A percentile compares a stretch with the other conserved stretches of the same genome.
These are phyloP conservation scores for Boletus coccyginus DNA, from an alignment of 768 basidiomycete species.

Conservation along the genomic window DNA sequence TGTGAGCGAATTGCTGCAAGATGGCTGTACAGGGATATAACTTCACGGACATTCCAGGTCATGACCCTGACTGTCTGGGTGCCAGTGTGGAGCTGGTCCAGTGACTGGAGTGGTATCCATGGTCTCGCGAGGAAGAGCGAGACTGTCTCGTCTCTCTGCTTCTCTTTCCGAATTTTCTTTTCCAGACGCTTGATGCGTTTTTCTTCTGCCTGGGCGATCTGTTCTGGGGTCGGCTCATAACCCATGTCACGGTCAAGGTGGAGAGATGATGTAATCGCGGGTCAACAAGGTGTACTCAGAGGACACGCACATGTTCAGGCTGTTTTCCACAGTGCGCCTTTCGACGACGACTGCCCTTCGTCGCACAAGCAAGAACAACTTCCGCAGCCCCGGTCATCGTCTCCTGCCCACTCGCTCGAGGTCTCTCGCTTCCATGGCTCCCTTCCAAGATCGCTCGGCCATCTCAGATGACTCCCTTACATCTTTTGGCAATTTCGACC, in stretches of 20 bases:
- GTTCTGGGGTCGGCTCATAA: conserved; percentile 47
- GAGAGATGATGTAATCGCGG: conserved; percentile 17
- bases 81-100: background rate
- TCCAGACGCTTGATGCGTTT: conserved; percentile 43
- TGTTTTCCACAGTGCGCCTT: conserved; percentile 26
- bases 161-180: conserved; percentile 35
- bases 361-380: conserved; percentile 1
- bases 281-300: background rate
- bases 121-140: conserved; percentile 21
- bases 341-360: conserved; percentile 14
- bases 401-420: background rate
- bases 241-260: conserved; percentile 1
- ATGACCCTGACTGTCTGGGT: conserved; percentile 49
- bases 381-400: conserved; percentile 1
- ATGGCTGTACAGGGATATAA: background rate
- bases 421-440: conserved; percentile 30
- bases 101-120: conserved; percentile 35
- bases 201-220: conserved; percentile 52
- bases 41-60: conserved; percentile 78
- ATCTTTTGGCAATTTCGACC: conserved; percentile 77
- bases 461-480: conserved; percentile 22
- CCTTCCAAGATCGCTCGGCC: conserved; percentile 17
- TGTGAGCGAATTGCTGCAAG: background rate
- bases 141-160: background rate
- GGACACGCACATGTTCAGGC: conserved; percentile 22